Base-by-base conservation (phyloP, 2,329 filamentous ascomycete genomes). In the Aureobasidium sp. region DNA sequence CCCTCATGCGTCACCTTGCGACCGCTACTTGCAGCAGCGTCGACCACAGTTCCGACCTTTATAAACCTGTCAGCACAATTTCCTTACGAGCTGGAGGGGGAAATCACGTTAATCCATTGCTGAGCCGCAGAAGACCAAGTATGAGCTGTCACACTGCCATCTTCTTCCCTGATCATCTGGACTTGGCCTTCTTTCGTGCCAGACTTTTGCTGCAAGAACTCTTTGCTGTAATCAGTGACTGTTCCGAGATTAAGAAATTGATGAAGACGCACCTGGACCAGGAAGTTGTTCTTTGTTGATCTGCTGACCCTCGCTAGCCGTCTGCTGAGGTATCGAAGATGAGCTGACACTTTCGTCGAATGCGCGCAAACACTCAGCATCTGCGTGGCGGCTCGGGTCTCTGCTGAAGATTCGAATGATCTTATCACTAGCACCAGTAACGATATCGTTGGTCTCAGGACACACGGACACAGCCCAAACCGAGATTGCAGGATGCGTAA, bases 141-240 rank as follows among this genome's bases (percentile, higher is more conserved):
- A 71, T 97, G 90, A 9, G 92, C 91, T 5, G 89, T 91, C 34
- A 97, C 82, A 57, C 85, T 90, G 49, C 91, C 91, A 70, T 96
- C 87, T 8, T 83, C 78, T 72, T 96, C 89, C 63, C 84, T 85
- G 69, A 97, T 93, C 85, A 96, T 95, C 69, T 95, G 88, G 5
- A 96, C 89, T 71, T 99, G 93, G 0, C 94, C 94, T 66, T 99
- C 94, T 75, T 96, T 96, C n/a, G 90, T 94, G 3, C 94, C 94
- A 0, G 86, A 85, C 68, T 91, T 92, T 61, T 84, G 84, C 61
- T 86, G 84, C 9, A 99, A 78, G 68, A 96, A 97, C 20, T 95
- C 91, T 65, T 34, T 31, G 5, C 9, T 6, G n/a, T n/a, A 15
- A 25, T 53, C 4, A 61, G 36, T 36, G 4, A 20, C 12, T 14